Conservation (phyloP, 2,329 filamentous ascomycete species). For the Neurospora crassa region DNA sequence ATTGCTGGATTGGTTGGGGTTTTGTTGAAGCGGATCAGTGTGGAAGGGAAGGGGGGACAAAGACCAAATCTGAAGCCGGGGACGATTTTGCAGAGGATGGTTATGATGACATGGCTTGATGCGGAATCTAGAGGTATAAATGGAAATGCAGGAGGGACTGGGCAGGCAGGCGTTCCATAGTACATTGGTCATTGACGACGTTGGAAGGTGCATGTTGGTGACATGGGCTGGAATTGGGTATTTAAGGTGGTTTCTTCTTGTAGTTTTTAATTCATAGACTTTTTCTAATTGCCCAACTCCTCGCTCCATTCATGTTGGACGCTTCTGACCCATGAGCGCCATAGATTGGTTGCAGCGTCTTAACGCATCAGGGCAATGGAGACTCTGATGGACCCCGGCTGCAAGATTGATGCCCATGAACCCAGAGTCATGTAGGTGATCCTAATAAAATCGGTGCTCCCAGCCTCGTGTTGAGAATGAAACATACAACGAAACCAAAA, state of each 20-base stretch:
- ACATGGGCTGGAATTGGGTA: too few relatives aligned
- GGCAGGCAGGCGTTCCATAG: not conserved
- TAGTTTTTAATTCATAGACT: too few relatives aligned
- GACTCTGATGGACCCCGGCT: not conserved
- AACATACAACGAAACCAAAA: not conserved
- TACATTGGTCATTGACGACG: not conserved
- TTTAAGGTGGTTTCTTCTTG: too few relatives aligned
- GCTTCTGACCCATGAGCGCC: too few relatives aligned
- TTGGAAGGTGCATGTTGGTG: too few relatives aligned
- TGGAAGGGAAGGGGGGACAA: not conserved
- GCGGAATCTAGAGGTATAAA: too few relatives aligned
- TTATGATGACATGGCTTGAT: not conserved
- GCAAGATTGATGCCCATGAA: not conserved
- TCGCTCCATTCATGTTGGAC: too few relatives aligned
- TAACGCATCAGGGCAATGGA: not conserved
- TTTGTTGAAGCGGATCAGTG: not conserved
- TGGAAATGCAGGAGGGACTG: not conserved
- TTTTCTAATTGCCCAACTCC: too few relatives aligned
- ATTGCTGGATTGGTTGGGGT: not conserved
- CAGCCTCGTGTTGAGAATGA: not conserved
- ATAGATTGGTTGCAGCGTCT: not conserved
- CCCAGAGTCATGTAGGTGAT: not conserved
- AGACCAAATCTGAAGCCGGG: not conserved
- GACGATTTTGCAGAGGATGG: not conserved
- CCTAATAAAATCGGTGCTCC: not conserved